Base-by-base conservation (phyloP, 2,329 filamentous ascomycete genomes). In the Dothideomycetes sp. region DNA sequence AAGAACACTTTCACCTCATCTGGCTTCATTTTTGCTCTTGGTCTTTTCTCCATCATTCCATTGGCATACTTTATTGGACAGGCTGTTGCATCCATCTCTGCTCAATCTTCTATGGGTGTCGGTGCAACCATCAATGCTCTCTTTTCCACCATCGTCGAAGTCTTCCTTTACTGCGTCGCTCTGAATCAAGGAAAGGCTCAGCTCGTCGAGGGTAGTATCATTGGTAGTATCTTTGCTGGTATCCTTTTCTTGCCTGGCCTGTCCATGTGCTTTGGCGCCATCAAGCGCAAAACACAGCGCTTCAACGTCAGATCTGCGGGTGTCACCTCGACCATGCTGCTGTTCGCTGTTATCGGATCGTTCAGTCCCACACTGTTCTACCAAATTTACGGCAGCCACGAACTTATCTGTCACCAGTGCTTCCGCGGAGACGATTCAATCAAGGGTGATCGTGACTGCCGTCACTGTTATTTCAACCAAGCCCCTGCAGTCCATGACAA, bases 51-150 rank as follows among this genome's bases (percentile, higher is more conserved):
- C 31, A 93, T 98, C 59, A 95, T 98, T 34, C 91, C 91, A 3
- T 65, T 98, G 41, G 91, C 91, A 11, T 98, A 98, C 64, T 98
- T 98, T 60, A 98, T 98, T 51, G 91, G 91, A 1, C 91, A 98
- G 64, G 91, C 91, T 25, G 91, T 98, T 32, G 91, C 91, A 2
- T 98, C 91, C 38, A 98, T 98, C 52, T 98, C 91, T 8, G 91
- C 91, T 1, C 91, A 98, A 60, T 96, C 89, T 1, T 95, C 89
- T 4, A 98, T 98, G 91, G 91, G 91, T 18, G 72, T 98, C 7
- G 91, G 91, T 57, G 91, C 91, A 19, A 93, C 89, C 22, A 84
- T 96, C 68, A 98, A 98, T 53, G 91, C 91, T 33, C 94, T 98
- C 62, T 98, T 98, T 67, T 94, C 88, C 10, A 98, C 91, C 2